Conservation (phyloP, 805 yeast species). For the Candida caryicola region DNA sequence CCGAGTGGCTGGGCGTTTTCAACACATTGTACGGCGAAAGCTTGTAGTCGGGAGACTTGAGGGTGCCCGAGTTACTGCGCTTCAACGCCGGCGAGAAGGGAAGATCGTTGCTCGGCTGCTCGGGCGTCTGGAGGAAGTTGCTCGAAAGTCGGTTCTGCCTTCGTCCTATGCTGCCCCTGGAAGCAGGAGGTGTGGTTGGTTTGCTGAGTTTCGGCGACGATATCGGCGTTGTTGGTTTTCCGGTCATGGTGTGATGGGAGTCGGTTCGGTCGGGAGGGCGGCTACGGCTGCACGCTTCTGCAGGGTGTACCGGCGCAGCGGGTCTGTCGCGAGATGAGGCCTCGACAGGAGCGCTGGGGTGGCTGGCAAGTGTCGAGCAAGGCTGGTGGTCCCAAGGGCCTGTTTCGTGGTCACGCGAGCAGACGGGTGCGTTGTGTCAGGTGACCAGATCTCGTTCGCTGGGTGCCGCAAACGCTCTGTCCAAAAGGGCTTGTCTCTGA, state of each 20-base stretch:
- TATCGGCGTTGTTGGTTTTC: constrained; percentile 34
- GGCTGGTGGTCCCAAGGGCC: no score
- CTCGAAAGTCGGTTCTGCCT: constrained; percentile 26
- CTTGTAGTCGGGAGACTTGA: constrained; percentile 35
- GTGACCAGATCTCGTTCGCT: no score
- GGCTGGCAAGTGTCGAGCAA: no score
- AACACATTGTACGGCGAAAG: constrained; percentile 29
- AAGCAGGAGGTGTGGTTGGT: constrained; percentile 22
- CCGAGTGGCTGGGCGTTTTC: constrained; percentile 33
- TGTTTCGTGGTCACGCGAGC: no score
- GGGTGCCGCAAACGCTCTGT: no score
- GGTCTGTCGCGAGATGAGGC: no score
- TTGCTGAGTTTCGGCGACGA: constrained; percentile 34
- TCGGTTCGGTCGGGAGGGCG: no score
- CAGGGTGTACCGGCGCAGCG: no score
- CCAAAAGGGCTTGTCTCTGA: no score
- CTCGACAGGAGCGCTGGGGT: no score
- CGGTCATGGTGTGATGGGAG: constrained; percentile 14
- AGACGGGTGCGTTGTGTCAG: no score
- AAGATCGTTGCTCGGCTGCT: constrained; percentile 23
- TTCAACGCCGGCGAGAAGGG: constrained; percentile 42
- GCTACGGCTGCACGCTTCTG: no score
- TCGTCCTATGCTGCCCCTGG: constrained; percentile 8
- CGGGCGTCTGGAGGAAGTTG: constrained; percentile 35
- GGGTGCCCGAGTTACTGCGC: constrained; percentile 28